Evolutionary conservation across 306 rosid genomes (phyloP).

Genomic region (Prunus kanzakura): DNA sequence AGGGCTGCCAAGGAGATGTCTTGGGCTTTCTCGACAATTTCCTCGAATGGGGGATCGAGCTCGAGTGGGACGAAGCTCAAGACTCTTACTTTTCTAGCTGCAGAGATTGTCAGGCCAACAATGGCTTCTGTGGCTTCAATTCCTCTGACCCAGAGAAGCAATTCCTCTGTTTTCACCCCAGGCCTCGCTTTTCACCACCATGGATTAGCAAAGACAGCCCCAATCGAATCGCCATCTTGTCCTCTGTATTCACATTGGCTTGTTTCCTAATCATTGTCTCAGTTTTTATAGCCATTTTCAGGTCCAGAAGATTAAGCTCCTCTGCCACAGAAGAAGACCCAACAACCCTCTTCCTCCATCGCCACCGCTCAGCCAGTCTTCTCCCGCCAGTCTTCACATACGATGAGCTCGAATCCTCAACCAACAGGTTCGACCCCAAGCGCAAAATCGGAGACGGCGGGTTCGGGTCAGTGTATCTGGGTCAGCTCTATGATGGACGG

Average conservation of each 20-base stretch:
- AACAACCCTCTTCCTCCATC: slow-evolving; percentile 62
- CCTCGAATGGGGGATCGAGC: slow-evolving; percentile 45
- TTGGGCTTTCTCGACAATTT: slow-evolving; percentile 49
- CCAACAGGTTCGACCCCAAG: slow-evolving; percentile 69
- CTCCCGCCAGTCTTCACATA: slow-evolving; percentile 85
- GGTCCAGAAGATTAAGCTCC: slow-evolving; percentile 37
- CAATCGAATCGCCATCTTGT: slow-evolving; percentile 31
- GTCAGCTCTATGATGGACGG: slow-evolving; percentile 61
- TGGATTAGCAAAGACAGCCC: slow-evolving; percentile 47
- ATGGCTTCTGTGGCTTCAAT: slow-evolving; percentile 76
- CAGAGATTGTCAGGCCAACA: slow-evolving; percentile 35
- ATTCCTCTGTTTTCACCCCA: slow-evolving; percentile 52
- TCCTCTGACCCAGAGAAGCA: slow-evolving; percentile 45
- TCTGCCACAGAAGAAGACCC: slow-evolving; percentile 59
- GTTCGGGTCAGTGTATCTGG: slow-evolving; percentile 83
- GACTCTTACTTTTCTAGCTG: slow-evolving; percentile 65
- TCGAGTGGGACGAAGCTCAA: slow-evolving; percentile 70
- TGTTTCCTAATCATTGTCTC: slow-evolving; percentile 40
- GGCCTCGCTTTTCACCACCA: slow-evolving; percentile 35
- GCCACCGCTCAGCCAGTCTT: slow-evolving; percentile 59
- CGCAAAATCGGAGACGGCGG: slow-evolving; percentile 97
- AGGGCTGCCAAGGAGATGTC: slow-evolving; percentile 59
- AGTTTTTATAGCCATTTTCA: slow-evolving; percentile 22
- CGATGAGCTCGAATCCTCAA: slow-evolving; percentile 68
- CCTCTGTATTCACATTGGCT: slow-evolving; percentile 32